Base-by-base conservation (phyloP, 192 early-diverging fungal species). In the Geranomyces michiganensis region DNA sequence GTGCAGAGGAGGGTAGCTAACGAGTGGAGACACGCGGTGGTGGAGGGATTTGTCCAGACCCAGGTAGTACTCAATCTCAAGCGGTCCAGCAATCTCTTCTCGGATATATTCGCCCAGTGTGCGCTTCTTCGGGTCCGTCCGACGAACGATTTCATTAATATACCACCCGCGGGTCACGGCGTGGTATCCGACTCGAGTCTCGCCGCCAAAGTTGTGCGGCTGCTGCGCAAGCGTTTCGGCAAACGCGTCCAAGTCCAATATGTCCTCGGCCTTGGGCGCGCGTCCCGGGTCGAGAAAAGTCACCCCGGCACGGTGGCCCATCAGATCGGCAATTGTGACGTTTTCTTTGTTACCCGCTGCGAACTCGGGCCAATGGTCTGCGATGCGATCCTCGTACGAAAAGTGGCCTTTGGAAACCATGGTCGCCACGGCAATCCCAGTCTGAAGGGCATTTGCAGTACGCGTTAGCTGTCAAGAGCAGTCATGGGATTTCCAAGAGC, bases 281-380 rank as follows among this genome's bases (percentile, higher is more conserved):
- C 81, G 65, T 21, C 71, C 66, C 13, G 56, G 24, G 66, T 89
- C 86, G 14, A 92, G 64, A 46, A 58, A 86, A n/a, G 84, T 77
- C 17, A 92, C 88, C 22, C 91, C 90, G 22, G 79, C 87, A 19
- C 78, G 75, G 63, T 92, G 90, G 33, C 73, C 77, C 71, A 92
- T 82, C 41, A 92, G 62, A 66, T 85, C 80, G 1, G 62, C 64
- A 33, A 92, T n/a, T 0, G 88, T 89, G 19, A 92, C 86, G 32
- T 91, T 70, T 44, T 87, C 75, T 73, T 92, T 92, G 55, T 85
- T 85, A 10, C 88, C 87, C 55, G 79, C 78, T 5, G 81, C 90
- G 76, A 92, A 92, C 69, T 91, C 90, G 1, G 91, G 90, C 91
- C 91, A 92, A 67, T 88, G 84, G 7, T 81, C 73, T 0, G 81